phyloP scores from a whole-genome alignment of 495 filamentous ascomycete species.

The Penicillium coffeae region DNA sequence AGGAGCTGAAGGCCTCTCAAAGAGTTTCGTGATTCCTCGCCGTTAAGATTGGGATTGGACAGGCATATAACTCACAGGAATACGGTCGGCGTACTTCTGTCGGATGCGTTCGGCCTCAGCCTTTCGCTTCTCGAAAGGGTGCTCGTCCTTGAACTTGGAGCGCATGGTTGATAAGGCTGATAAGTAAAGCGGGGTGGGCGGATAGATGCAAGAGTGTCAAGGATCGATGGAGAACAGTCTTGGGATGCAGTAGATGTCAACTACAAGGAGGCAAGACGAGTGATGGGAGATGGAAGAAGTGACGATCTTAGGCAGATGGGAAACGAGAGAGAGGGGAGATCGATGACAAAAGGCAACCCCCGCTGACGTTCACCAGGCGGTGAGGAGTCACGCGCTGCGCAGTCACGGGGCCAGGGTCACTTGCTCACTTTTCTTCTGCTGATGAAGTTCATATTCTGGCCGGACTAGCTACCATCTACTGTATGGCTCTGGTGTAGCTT shows the following conservation, averaged over 20 bases:
- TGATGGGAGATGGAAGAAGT: conserved; percentile 12
- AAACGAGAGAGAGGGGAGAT: conserved; percentile 17
- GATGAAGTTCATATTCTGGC: neutral
- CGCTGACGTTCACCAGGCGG: conserved; percentile 38
- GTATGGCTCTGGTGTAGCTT: neutral
- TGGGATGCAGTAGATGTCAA: neutral
- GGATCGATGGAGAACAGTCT: conserved; percentile 3
- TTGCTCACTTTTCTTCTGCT: conserved; percentile 1
- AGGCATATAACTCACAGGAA: conserved; percentile 73
- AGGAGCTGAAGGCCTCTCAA: neutral
- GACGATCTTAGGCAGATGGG: conserved; percentile 11
- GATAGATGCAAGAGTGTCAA: conserved; percentile 5
- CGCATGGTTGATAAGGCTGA: conserved; percentile 59
- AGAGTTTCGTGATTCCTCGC: too few relatives aligned
- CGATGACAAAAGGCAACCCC: conserved; percentile 31
- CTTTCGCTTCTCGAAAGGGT: conserved; percentile 98
- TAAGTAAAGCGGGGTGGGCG: conserved; percentile 26
- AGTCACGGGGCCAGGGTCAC: conserved; percentile 17
- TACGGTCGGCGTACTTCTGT: conserved; percentile 97
- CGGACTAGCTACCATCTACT: neutral
- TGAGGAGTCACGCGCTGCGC: conserved; percentile 23
- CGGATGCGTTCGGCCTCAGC: conserved; percentile 98
- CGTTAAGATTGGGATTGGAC: too few relatives aligned
- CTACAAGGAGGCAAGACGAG: neutral
- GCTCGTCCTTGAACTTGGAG: conserved; percentile 99